These are phyloP conservation scores for Naganishia sp. DNA, from an alignment of 1,284 basidiomycete species.

Conservation along the genomic window DNA sequence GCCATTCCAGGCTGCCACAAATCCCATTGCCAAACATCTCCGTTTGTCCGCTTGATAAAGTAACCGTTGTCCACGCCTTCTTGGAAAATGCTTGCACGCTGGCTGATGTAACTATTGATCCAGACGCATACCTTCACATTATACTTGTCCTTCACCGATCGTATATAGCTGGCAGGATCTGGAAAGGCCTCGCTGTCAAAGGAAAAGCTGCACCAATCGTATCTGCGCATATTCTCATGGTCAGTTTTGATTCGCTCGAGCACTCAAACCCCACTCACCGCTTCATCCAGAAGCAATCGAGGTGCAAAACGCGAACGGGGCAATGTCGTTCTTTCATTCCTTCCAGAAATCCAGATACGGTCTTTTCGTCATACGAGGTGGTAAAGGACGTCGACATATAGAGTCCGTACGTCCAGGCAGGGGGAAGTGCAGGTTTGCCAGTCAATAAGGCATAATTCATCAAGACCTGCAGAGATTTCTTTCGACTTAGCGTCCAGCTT, in stretches of 20 bases:
- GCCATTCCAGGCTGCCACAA: slow-evolving; percentile 72
- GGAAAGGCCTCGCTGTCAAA: slow-evolving; percentile 75
- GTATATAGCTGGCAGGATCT: slow-evolving; percentile 66
- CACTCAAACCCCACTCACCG: neutral
- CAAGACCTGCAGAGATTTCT: slow-evolving; percentile 26
- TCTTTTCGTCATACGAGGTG: slow-evolving; percentile 66
- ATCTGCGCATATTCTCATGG: slow-evolving; percentile 69
- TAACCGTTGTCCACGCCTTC: slow-evolving; percentile 67
- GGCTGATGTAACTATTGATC: slow-evolving; percentile 59
- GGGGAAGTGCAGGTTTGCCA: slow-evolving; percentile 59
- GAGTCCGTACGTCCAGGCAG: slow-evolving; percentile 71
- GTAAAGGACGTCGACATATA: slow-evolving; percentile 76
- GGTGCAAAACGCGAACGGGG: slow-evolving; percentile 71
- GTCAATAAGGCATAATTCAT: slow-evolving; percentile 39
- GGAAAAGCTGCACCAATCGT: slow-evolving; percentile 75
- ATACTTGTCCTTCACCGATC: slow-evolving; percentile 68
- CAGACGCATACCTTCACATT: slow-evolving; percentile 68
- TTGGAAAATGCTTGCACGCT: slow-evolving; percentile 68
- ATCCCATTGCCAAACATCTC: slow-evolving; percentile 75
- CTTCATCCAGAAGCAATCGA: slow-evolving; percentile 63
- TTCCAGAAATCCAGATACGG: slow-evolving; percentile 67
- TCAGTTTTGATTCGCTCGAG: neutral
- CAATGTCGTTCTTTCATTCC: slow-evolving; percentile 69
- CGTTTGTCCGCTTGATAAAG: slow-evolving; percentile 69
- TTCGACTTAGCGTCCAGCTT: neutral